A percentile compares a stretch with the other conserved stretches of the same genome.
These are phyloP conservation scores for Adansonia gregorii DNA, from an alignment of 441 rosid genomes.

Conservation along the genomic window DNA sequence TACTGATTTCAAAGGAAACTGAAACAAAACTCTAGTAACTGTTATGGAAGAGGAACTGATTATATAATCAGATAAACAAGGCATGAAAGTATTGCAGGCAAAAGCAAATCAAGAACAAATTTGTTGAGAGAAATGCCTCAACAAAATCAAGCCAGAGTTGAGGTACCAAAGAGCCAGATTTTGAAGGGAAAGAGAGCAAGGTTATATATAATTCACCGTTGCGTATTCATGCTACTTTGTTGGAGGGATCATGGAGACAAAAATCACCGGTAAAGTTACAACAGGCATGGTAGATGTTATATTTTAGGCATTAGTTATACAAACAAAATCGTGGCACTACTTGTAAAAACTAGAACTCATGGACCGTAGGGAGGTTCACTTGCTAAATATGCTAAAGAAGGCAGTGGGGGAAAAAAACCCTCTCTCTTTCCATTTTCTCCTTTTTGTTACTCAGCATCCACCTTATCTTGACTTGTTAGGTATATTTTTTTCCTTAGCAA, in stretches of 20 bases:
- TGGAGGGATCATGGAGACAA: slow-evolving; percentile 49
- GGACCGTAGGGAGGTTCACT: neutral
- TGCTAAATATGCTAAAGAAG: neutral
- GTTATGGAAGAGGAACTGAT: slow-evolving; percentile 29
- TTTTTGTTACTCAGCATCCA: neutral
- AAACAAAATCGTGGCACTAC: slow-evolving; percentile 17
- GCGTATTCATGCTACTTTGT: slow-evolving; percentile 46
- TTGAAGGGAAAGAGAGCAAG: slow-evolving; percentile 41
- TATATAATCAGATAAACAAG: slow-evolving; percentile 18
- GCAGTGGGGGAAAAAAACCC: slow-evolving; percentile 17
- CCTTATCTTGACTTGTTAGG: neutral
- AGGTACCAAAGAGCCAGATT: slow-evolving; percentile 37
- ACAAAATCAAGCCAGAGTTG: slow-evolving; percentile 35
- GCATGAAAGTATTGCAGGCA: slow-evolving; percentile 18
- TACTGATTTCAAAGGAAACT: slow-evolving; percentile 34
- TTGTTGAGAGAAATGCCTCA: slow-evolving; percentile 37
- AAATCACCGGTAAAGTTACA: slow-evolving; percentile 33
- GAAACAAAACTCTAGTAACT: slow-evolving; percentile 32
- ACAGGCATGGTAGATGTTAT: slow-evolving; percentile 44
- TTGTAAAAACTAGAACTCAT: slow-evolving; percentile 2
- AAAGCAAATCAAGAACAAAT: slow-evolving; percentile 13
- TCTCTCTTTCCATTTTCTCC: neutral
- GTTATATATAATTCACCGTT: slow-evolving; percentile 40
- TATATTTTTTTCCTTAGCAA: slow-evolving; percentile 1
- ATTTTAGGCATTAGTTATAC: slow-evolving; percentile 4